phyloP scores from a whole-genome alignment of 805 yeast genomes.

The Candida coquimbonensis region DNA sequence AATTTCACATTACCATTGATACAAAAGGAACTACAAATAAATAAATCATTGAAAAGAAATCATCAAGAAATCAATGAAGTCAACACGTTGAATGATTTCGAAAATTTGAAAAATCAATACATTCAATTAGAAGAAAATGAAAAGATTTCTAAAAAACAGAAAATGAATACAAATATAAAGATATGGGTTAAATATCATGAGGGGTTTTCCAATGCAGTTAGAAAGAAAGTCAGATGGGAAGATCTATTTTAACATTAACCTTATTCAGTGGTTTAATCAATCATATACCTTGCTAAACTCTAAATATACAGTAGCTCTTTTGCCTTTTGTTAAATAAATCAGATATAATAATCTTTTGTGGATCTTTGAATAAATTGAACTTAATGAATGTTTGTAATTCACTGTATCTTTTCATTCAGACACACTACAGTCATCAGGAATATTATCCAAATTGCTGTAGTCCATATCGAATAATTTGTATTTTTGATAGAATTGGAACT shows the following conservation, averaged over 20 bases:
- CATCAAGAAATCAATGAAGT: slow-evolving; percentile 16
- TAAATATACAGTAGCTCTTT: too few relatives aligned
- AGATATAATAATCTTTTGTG: too few relatives aligned
- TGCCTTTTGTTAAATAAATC: too few relatives aligned
- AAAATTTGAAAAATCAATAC: slow-evolving; percentile 37
- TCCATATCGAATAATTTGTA: too few relatives aligned
- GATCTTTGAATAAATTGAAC: too few relatives aligned
- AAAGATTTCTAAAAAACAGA: slow-evolving; percentile 23
- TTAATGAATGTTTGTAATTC: too few relatives aligned
- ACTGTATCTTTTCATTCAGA: too few relatives aligned
- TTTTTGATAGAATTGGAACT: too few relatives aligned
- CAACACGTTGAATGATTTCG: slow-evolving; percentile 13
- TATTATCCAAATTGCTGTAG: too few relatives aligned
- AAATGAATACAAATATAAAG: slow-evolving; percentile 24
- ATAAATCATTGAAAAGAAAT: slow-evolving; percentile 26
- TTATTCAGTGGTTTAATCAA: too few relatives aligned
- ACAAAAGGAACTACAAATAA: slow-evolving; percentile 22
- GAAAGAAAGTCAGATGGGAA: slow-evolving; percentile 75
- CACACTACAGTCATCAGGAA: too few relatives aligned
- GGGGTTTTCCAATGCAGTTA: slow-evolving; percentile 87
- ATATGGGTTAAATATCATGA: slow-evolving; percentile 90
- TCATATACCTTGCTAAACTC: too few relatives aligned
- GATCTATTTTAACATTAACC: slow-evolving; percentile 42
- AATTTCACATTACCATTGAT: slow-evolving; percentile 18
- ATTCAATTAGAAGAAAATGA: slow-evolving; percentile 22